Conservation (phyloP, 2,329 filamentous ascomycete genomes). For the Hortaea werneckii region DNA sequence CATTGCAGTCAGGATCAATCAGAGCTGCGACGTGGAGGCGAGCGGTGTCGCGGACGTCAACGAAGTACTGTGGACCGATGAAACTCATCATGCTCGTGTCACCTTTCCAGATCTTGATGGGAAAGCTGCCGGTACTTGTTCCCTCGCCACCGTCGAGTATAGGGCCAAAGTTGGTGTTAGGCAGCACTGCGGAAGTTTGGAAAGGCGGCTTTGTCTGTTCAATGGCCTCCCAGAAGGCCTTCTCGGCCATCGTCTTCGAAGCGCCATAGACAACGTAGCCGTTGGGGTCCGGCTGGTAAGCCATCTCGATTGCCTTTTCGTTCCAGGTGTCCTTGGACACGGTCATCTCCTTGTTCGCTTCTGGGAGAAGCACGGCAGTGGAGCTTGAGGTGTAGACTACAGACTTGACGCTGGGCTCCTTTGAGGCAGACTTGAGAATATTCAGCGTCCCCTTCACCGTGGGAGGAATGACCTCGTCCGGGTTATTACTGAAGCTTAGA, state of each 20-base stretch:
- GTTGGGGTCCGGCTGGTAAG: conserved; percentile 25
- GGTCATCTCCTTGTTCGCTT: conserved; percentile 25
- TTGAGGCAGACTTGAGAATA: conserved; percentile 28
- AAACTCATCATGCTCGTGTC: not conserved
- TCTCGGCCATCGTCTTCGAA: conserved; percentile 39
- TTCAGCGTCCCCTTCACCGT: conserved; percentile 25
- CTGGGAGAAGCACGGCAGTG: conserved; percentile 26
- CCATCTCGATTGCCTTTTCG: conserved; percentile 21
- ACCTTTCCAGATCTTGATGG: conserved; percentile 11
- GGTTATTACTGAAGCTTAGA: conserved; percentile 29
- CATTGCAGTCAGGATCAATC: conserved; percentile 34
- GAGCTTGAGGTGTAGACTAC: conserved; percentile 37
- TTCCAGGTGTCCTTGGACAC: conserved; percentile 23
- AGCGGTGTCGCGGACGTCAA: conserved; percentile 41
- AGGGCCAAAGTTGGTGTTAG: conserved; percentile 14
- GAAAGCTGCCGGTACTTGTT: conserved; percentile 5
- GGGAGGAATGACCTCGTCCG: conserved; percentile 34
- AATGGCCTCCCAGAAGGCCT: conserved; percentile 38
- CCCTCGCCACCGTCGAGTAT: conserved; percentile 8
- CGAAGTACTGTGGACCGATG: conserved; percentile 23
- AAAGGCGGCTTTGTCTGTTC: conserved; percentile 35
- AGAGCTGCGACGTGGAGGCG: conserved; percentile 44
- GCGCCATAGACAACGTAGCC: conserved; percentile 33
- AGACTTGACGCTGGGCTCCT: conserved; percentile 32
- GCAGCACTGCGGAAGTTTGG: conserved; percentile 30